Evolutionary conservation across 495 filamentous ascomycete species (phyloP).

Genomic region (Penicillium macrosclerotiorum): DNA sequence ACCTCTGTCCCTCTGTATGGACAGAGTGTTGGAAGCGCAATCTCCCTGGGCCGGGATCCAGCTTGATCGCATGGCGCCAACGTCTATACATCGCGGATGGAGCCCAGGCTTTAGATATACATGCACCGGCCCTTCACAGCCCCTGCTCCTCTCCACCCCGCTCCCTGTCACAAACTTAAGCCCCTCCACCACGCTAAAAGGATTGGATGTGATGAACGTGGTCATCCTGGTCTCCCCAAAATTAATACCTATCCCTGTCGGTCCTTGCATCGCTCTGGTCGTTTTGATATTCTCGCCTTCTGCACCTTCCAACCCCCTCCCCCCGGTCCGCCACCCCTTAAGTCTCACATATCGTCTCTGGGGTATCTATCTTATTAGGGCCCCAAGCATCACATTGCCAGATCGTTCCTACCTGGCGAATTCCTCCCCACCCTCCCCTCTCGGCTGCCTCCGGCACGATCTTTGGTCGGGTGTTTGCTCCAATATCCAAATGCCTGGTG

Average conservation of each 20-base stretch:
- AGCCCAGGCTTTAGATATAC: too few species aligned
- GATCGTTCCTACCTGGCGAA: too few species aligned
- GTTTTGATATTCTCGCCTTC: constrained; percentile 14
- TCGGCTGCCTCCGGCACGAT: too few species aligned
- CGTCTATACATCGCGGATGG: constrained; percentile 19
- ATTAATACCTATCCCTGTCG: constrained; percentile 10
- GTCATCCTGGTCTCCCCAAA: constrained; percentile 5
- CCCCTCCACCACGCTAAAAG: constrained; percentile 25
- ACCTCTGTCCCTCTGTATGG: too few species aligned
- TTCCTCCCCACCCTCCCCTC: too few species aligned
- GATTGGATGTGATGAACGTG: constrained; percentile 29
- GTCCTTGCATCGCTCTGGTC: constrained; percentile 8
- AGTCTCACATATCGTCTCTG: constrained; percentile 10
- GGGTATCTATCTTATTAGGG: constrained; percentile 18
- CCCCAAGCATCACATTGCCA: constrained; percentile 7
- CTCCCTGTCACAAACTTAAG: constrained; percentile 27
- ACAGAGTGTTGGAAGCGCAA: too few species aligned
- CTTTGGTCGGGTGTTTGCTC: too few species aligned
- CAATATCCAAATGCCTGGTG: constrained; percentile 24
- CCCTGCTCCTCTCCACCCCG: constrained; percentile 14
- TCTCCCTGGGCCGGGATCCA: too few species aligned
- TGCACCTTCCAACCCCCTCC: constrained; percentile 10
- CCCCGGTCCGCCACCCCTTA: constrained; percentile 20
- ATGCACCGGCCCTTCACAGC: neutral
- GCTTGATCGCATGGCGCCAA: constrained; percentile 20